Percentiles rank a stretch among this genome's conserved stretches.
Evolutionary conservation across 1,139 yeast species (phyloP).

Genomic region (Candida sp.): DNA sequence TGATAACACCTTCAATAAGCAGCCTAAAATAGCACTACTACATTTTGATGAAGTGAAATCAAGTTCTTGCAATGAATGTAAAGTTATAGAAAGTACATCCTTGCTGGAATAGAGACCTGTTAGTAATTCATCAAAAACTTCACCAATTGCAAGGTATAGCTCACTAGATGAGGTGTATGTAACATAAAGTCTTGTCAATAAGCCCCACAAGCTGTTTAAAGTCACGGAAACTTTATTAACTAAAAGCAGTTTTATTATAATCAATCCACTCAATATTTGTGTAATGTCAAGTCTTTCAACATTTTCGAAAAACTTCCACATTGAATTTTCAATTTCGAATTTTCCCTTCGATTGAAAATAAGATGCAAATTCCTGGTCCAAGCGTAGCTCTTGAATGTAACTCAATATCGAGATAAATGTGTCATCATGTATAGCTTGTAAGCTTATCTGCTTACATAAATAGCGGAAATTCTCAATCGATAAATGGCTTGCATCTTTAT

Average conservation of each 20-base stretch:
- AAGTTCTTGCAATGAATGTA: slow-evolving; percentile 8
- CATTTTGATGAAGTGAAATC: slow-evolving; percentile 8
- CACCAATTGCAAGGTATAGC: slow-evolving; percentile 22
- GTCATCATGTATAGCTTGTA: not conserved
- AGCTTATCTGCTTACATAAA: slow-evolving; percentile 1
- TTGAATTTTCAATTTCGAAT: slow-evolving; percentile 18
- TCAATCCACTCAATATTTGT: slow-evolving; percentile 24
- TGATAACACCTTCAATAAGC: slow-evolving; percentile 19
- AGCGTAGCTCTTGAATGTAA: slow-evolving; percentile 12
- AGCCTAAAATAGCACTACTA: slow-evolving; percentile 14
- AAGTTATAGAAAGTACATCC: slow-evolving; percentile 13
- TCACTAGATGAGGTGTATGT: slow-evolving; percentile 15
- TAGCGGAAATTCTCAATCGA: slow-evolving; percentile 1
- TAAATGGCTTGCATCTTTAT: not conserved
- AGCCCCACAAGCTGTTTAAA: slow-evolving; percentile 19
- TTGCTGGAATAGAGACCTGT: slow-evolving; percentile 21
- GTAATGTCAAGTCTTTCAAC: slow-evolving; percentile 6
- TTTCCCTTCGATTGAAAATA: slow-evolving; percentile 25
- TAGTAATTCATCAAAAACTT: slow-evolving; percentile 29
- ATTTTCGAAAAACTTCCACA: slow-evolving; percentile 24
- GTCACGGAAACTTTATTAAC: slow-evolving; percentile 20
- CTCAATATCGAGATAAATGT: slow-evolving; percentile 22
- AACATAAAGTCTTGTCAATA: slow-evolving; percentile 16
- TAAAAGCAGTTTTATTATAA: slow-evolving; percentile 33
- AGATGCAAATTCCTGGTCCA: slow-evolving; percentile 20